Evolutionary conservation across 2,329 filamentous ascomycete species (phyloP), one percentile per base, ranked within the genome.

Genomic region (Alternaria gaisen): DNA sequence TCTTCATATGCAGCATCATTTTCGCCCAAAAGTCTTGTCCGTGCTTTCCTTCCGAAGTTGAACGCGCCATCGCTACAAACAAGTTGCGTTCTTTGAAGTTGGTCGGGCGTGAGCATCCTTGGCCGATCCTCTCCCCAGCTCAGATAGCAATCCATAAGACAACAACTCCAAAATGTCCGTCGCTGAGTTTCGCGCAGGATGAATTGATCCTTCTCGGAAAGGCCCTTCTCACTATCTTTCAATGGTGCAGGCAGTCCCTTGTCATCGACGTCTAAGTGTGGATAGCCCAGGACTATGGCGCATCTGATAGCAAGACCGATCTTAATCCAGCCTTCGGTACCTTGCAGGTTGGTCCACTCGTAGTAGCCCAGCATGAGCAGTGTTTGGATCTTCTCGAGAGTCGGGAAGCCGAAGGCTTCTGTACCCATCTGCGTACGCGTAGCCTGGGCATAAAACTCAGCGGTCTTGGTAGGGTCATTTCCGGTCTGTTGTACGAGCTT

Each of bases 131-230:
- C 86, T 20, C 89, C 89, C 67, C 86, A 88, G 36, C 88, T 86
- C 24, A 92, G 79, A 75, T 91, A 86, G 3, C 89, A 86, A 72
- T 93, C 90, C 67, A 93, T 82, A 53, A 92, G 88, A 60, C 91
- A 88, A 70, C 90, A 91, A 67, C 90, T 91, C 81, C 90, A 92
- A 81, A 92, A 90, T 0, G 90, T 91, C 7, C 91, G 85, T 26
- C 90, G 83, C 61, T 84, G 82, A 12, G 89, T 85, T 74, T 93
- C 90, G 58, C 86, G 87, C 36, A 85, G 80, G 22, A 90, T 85
- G 47, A 86, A 84, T 16, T 80, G 76, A 56, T 84, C 76, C 3
- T 75, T 65, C 46, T 73, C 70, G 1, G 64, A 67, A 9, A 53
- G 52, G n/a, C 52, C 42, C 10, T 56, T 58, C 12, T 68, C 65